Conservation (phyloP, 352 stramenopile species). For the Phytopythium chamaehyphon region DNA sequence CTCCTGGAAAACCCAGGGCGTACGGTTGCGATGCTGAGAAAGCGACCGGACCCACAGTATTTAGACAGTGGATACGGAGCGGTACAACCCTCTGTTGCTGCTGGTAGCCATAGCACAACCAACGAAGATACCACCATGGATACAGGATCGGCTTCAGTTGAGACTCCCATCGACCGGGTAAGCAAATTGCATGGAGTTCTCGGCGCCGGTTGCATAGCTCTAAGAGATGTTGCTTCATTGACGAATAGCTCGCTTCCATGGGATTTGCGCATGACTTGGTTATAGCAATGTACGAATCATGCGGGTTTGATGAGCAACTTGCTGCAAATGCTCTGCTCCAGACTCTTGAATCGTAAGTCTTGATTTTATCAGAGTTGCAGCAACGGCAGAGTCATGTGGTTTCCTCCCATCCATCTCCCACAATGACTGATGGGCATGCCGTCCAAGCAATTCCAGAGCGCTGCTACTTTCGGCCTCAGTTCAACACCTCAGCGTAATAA, state of each 20-base stretch:
- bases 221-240: neutral
- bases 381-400: neutral
- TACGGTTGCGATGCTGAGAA: slow-evolving; percentile 27
- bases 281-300: slow-evolving; percentile 54
- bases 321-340: slow-evolving; percentile 53
- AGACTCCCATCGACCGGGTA: slow-evolving; percentile 28
- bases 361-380: no score
- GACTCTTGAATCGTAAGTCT: slow-evolving; percentile 35
- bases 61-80: no score
- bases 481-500: no score
- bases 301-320: slow-evolving; percentile 44
- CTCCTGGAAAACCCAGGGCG: slow-evolving; percentile 45
- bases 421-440: no score
- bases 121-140: no score
- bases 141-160: no score
- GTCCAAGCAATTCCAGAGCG: no score
- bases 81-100: no score
- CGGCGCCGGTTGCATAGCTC: neutral
- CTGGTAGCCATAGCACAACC: no score
- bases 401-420: neutral
- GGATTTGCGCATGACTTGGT: slow-evolving; percentile 56
- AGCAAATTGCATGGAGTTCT: neutral
- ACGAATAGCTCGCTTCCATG: slow-evolving; percentile 48
- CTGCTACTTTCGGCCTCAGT: no score
- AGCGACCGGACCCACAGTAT: slow-evolving; percentile 5